These are phyloP conservation scores for Aquilaria yunnanensis DNA, from an alignment of 345 rosid genomes.

Conservation along the genomic window DNA sequence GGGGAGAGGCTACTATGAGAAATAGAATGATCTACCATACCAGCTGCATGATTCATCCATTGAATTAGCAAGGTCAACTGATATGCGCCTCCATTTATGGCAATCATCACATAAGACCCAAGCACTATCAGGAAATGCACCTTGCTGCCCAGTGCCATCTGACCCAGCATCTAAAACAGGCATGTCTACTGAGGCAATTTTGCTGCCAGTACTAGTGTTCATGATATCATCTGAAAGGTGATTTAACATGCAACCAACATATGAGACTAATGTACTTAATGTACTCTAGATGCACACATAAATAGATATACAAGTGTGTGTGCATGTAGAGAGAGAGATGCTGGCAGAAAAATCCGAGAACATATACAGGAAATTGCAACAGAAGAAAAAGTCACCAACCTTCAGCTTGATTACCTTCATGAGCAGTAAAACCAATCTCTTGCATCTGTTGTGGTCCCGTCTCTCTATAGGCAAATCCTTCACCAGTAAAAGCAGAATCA, in stretches of 20 bases:
- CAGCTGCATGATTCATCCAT: slow-evolving; percentile 74
- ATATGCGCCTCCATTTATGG: slow-evolving; percentile 90
- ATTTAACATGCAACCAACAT: slow-evolving; percentile 10
- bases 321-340: not conserved
- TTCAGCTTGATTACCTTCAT: not conserved
- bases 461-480: slow-evolving; percentile 27
- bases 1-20: not conserved
- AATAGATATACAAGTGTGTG: too few relatives aligned
- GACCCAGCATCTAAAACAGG: slow-evolving; percentile 33
- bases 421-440: slow-evolving; percentile 29
- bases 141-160: slow-evolving; percentile 31
- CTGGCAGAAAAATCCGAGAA: slow-evolving; percentile 2
- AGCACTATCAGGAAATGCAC: slow-evolving; percentile 45
- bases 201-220: slow-evolving; percentile 20
- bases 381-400: too few relatives aligned
- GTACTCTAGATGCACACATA: too few relatives aligned
- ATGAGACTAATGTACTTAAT: slow-evolving; percentile 14
- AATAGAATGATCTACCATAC: slow-evolving; percentile 32
- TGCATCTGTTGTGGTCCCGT: slow-evolving; percentile 30
- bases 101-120: slow-evolving; percentile 99
- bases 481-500: slow-evolving; percentile 30
- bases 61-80: slow-evolving; percentile 54
- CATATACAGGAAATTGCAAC: too few relatives aligned
- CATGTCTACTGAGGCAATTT: slow-evolving; percentile 23
- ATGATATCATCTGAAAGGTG: slow-evolving; percentile 23